A percentile compares a stretch with the other conserved stretches of the same genome.
phyloP scores from a whole-genome alignment of 2,329 filamentous ascomycete genomes.

The Xylaria multiplex region DNA sequence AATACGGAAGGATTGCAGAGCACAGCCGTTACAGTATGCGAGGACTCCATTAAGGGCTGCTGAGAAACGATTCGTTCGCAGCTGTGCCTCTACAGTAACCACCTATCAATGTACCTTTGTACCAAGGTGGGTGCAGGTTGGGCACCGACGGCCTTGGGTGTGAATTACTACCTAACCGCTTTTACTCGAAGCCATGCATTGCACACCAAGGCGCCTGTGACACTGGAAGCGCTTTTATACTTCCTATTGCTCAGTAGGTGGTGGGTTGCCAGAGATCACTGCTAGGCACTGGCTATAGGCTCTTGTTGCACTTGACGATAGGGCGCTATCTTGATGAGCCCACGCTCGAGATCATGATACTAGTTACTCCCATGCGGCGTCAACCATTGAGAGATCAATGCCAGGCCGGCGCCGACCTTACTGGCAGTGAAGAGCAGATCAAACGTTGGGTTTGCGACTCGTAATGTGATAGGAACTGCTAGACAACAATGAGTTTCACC shows the following conservation, averaged over 20 bases:
- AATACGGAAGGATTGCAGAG: slow-evolving; percentile 31
- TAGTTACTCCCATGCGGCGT: slow-evolving; percentile 30
- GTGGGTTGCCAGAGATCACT: slow-evolving; percentile 42
- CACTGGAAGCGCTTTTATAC: slow-evolving; percentile 38
- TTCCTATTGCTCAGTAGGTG: slow-evolving; percentile 45
- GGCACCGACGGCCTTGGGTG: slow-evolving; percentile 46
- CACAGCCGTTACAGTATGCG: slow-evolving; percentile 20
- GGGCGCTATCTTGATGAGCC: slow-evolving; percentile 44
- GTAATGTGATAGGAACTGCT: slow-evolving; percentile 39
- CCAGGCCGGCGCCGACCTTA: slow-evolving; percentile 33
- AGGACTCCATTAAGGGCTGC: slow-evolving; percentile 21
- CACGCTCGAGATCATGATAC: slow-evolving; percentile 39
- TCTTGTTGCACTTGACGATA: slow-evolving; percentile 38
- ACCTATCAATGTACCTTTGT: slow-evolving; percentile 15
- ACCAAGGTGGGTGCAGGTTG: slow-evolving; percentile 38
- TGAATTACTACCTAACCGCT: slow-evolving; percentile 46
- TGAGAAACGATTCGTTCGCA: slow-evolving; percentile 30
- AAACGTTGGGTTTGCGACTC: slow-evolving; percentile 23
- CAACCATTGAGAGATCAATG: slow-evolving; percentile 34
- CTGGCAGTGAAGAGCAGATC: slow-evolving; percentile 34
- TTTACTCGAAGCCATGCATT: slow-evolving; percentile 32
- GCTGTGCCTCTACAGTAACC: slow-evolving; percentile 11
- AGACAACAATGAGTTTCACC: slow-evolving; percentile 38
- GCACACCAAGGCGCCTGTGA: slow-evolving; percentile 42
- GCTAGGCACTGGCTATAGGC: slow-evolving; percentile 42